phyloP scores from a whole-genome alignment of 1,139 yeast genomes.

The Yamadazyma oceani region DNA sequence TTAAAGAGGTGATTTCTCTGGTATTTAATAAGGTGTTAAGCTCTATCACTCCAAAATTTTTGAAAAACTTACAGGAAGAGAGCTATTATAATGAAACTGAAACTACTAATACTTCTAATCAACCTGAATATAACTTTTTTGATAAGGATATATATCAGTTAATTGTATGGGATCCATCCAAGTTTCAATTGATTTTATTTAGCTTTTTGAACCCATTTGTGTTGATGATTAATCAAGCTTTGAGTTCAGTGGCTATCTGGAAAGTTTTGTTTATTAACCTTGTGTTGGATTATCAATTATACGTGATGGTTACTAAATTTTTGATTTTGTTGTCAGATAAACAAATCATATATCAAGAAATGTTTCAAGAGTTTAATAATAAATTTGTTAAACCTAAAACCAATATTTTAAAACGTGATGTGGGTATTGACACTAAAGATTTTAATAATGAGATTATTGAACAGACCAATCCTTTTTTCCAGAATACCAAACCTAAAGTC shows the following conservation, averaged over 20 bases:
- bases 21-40: background rate
- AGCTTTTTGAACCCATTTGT: slow-evolving; percentile 60
- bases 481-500: slow-evolving; percentile 36
- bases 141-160: slow-evolving; percentile 50
- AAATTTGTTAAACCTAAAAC: slow-evolving; percentile 67
- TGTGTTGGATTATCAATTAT: slow-evolving; percentile 37
- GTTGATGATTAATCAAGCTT: slow-evolving; percentile 36
- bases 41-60: slow-evolving; percentile 4
- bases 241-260: slow-evolving; percentile 35
- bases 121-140: slow-evolving; percentile 17
- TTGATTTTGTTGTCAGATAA: slow-evolving; percentile 55
- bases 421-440: slow-evolving; percentile 56
- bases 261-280: slow-evolving; percentile 37
- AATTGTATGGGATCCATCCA: slow-evolving; percentile 59
- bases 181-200: slow-evolving; percentile 46
- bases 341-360: slow-evolving; percentile 59
- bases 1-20: slow-evolving; percentile 5
- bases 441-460: slow-evolving; percentile 30
- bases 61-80: slow-evolving; percentile 12
- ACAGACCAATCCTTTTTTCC: slow-evolving; percentile 19
- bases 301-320: slow-evolving; percentile 46
- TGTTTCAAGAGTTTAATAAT: slow-evolving; percentile 60
- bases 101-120: slow-evolving; percentile 16
- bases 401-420: slow-evolving; percentile 58
- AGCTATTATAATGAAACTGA: slow-evolving; percentile 17